Evolutionary conservation across 495 filamentous ascomycete genomes (phyloP).

Genomic region (Penicillium angulare): DNA sequence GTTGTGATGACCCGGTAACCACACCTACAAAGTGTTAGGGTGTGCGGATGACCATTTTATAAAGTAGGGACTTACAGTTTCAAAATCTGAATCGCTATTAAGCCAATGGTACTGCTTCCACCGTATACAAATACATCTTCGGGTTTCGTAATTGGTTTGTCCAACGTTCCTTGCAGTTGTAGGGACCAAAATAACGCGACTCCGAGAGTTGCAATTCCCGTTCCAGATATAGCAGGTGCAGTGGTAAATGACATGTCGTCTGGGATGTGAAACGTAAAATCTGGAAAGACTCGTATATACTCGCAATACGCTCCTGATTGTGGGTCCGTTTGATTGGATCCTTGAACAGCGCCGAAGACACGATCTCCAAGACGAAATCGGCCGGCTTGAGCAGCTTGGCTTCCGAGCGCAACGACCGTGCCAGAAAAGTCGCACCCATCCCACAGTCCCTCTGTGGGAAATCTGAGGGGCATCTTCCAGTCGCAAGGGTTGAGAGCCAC

Average conservation of each 20-base stretch:
- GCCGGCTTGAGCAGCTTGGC: conserved; percentile 11
- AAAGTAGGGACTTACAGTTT: conserved; percentile 32
- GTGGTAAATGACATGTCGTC: conserved; percentile 3
- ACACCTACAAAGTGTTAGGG: conserved; percentile 16
- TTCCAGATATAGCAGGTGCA: conserved; percentile 18
- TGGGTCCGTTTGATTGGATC: conserved; percentile 27
- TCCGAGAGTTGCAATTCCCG: conserved; percentile 27
- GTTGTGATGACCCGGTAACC: conserved; percentile 50
- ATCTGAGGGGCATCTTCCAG: conserved; percentile 38
- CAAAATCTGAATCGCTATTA: conserved; percentile 44
- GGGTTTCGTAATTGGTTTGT: conserved; percentile 17
- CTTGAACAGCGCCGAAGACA: conserved; percentile 37
- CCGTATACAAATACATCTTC: conserved; percentile 43
- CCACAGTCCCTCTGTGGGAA: conserved; percentile 32
- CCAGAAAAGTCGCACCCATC: conserved; percentile 48
- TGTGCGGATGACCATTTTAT: neutral
- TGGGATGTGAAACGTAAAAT: conserved; percentile 22
- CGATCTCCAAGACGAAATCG: conserved; percentile 26
- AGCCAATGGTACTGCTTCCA: conserved; percentile 44
- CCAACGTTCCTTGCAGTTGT: conserved; percentile 23
- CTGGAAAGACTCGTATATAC: conserved; percentile 23
- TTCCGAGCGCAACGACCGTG: conserved; percentile 30
- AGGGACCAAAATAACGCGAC: conserved; percentile 30
- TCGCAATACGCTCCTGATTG: conserved; percentile 37
- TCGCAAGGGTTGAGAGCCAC: conserved; percentile 50